Evolutionary conservation across 371 early-diverging fungal species (phyloP).

Genomic region (Smittium culicis): DNA sequence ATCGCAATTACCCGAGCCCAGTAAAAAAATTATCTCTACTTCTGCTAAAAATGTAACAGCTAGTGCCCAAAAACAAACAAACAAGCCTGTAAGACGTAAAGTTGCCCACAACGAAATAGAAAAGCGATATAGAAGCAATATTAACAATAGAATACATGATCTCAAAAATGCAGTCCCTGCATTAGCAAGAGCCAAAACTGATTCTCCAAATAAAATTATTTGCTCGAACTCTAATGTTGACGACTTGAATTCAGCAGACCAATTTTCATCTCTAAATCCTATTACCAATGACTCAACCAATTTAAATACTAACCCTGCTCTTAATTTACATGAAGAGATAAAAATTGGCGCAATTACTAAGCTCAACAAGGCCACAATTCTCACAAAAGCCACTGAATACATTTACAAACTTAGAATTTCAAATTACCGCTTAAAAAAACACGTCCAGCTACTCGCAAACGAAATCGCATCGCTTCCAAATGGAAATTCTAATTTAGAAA

Average conservation of each 20-base stretch:
- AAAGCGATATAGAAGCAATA: conserved; percentile 84
- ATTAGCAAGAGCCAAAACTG: conserved; percentile 30
- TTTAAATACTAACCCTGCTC: not conserved
- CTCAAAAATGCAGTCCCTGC: conserved; percentile 74
- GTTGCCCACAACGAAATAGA: conserved; percentile 90
- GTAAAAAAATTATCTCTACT: too few species aligned
- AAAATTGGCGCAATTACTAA: conserved; percentile 53
- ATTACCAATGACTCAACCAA: conserved; percentile 19
- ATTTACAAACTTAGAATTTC: conserved; percentile 52
- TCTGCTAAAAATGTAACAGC: too few species aligned
- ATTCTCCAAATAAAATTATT: conserved; percentile 3
- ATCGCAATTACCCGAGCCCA: too few species aligned
- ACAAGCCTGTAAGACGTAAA: conserved; percentile 49
- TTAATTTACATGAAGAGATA: not conserved
- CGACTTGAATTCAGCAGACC: conserved; percentile 31
- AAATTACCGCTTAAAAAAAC: conserved; percentile 28
- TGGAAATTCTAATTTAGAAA: too few species aligned
- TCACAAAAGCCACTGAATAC: conserved; percentile 78
- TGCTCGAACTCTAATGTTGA: conserved; percentile 32
- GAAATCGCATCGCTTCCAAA: too few species aligned
- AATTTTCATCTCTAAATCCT: conserved; percentile 33
- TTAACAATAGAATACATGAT: conserved; percentile 81
- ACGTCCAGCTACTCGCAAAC: not conserved
- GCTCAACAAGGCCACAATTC: conserved; percentile 78
- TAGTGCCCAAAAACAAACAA: too few species aligned